A percentile compares a stretch with the other conserved stretches of the same genome.
Conservation (phyloP, 148 eudicot genomes). For the Camellia granthamiana region DNA sequence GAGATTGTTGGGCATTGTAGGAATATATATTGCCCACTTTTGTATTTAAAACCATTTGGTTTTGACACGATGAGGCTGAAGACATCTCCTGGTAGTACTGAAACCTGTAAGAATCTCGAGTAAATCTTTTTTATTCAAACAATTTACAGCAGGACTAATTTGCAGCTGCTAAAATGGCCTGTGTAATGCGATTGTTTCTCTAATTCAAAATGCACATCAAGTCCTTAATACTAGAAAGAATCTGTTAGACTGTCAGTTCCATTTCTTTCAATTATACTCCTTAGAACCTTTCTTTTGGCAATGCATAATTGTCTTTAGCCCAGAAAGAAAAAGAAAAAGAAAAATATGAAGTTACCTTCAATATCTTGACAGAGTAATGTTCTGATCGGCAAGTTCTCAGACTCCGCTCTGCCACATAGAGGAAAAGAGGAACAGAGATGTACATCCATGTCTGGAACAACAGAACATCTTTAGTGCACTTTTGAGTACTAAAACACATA, state of each 20-base stretch:
- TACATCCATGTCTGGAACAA: constrained; percentile 92
- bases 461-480: constrained; percentile 10
- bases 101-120: constrained; percentile 38
- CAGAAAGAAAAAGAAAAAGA: neutral
- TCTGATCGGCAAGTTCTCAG: constrained; percentile 72
- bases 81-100: constrained; percentile 83
- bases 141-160: neutral
- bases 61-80: constrained; percentile 72
- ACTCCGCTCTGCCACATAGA: constrained; percentile 70
- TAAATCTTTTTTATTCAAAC: neutral
- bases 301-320: neutral
- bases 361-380: constrained; percentile 60
- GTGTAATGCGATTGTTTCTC: neutral
- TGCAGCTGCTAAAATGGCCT: neutral
- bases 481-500: neutral
- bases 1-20: constrained; percentile 86
- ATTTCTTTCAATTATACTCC: neutral
- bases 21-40: constrained; percentile 91
- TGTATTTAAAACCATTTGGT: constrained; percentile 84
- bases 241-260: neutral
- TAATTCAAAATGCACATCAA: neutral
- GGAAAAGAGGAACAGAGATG: constrained; percentile 61
- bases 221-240: neutral
- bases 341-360: constrained; percentile 48
- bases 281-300: neutral